Base-by-base conservation (phyloP, 2,329 filamentous ascomycete species). In the Alternaria sp. region DNA sequence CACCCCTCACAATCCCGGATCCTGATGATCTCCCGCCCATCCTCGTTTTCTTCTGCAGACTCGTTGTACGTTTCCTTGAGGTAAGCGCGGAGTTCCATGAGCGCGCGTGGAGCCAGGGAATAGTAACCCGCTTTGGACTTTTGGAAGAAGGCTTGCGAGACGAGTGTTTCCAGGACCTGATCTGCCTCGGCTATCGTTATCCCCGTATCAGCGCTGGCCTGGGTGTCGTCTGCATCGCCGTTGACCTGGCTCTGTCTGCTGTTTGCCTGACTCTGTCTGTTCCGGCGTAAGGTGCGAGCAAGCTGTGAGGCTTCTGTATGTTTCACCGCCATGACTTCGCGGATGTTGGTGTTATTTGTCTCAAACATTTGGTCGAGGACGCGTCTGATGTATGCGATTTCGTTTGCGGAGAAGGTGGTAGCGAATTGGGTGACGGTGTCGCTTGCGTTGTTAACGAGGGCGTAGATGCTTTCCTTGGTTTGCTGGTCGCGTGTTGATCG, bases 331-430 rank as follows among this genome's bases (percentile, higher is more conserved):
- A 97, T 90, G 25, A 93, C 87, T 80, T 99, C 95, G 73, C 89
- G 88, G n/a, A 88, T 85, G 9, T 84, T 85, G 0, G 90, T 93
- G 76, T 98, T 98, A 82, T 93, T 89, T 19, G 88, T 91, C 67
- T 96, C 93, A 76, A 98, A 99, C 88, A 99, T 97, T 71, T 87
- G 89, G 77, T 97, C 94, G 1, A 99, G 86, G 4, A 97, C 79
- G 9, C 96, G 86, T 80, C 96, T 96, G 58, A 98, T 88, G 77
- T 93, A 99, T 0, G 91, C 89, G 30, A 98, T 92, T 82, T 98
- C 94, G 69, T 97, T 93, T 0, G 93, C 83, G 8, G 85, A 87
- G 76, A 91, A 92, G 0, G 88, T 89, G 0, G 96, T 98, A 2
- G 94, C 93, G 43, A 97, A 86, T 74, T 97, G 95, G 0, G 93